Percentiles rank a stretch among this genome's conserved stretches.
Conservation (phyloP, 805 yeast genomes). For the Kodamaea laetipori region DNA sequence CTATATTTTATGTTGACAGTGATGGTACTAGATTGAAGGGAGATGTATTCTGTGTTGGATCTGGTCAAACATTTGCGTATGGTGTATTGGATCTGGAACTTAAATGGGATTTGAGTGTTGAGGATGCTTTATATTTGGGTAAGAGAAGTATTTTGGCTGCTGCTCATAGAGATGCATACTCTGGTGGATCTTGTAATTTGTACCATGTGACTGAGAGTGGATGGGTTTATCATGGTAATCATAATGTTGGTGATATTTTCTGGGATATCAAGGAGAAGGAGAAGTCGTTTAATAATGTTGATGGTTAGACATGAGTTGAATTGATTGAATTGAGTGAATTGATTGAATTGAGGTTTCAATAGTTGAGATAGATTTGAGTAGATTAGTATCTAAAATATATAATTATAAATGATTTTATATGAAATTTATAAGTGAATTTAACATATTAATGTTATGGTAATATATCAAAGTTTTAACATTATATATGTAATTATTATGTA, state of each 20-base stretch:
- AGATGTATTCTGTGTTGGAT: conserved; percentile 94
- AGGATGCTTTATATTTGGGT: conserved; percentile 92
- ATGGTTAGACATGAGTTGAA: conserved; percentile 34
- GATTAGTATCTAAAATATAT: no score
- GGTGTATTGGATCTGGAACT: conserved; percentile 95
- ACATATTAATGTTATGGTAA: no score
- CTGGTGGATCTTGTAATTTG: conserved; percentile 94
- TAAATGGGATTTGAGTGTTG: conserved; percentile 87
- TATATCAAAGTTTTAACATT: no score
- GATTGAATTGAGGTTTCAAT: no score
- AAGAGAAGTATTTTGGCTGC: conserved; percentile 96
- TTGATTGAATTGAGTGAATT: not conserved
- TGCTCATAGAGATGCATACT: conserved; percentile 96
- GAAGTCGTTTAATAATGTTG: conserved; percentile 84
- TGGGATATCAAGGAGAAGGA: conserved; percentile 91
- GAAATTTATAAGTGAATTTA: no score
- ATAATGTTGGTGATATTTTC: conserved; percentile 85
- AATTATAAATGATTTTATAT: no score
- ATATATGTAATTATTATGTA: no score
- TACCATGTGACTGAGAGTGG: conserved; percentile 93
- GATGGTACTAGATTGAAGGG: conserved; percentile 97
- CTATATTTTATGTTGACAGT: conserved; percentile 93
- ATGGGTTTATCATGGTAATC: conserved; percentile 95
- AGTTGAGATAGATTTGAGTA: not conserved
- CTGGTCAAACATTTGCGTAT: conserved; percentile 98